A percentile compares a stretch with the other conserved stretches of the same genome.
Evolutionary conservation across 2,329 filamentous ascomycete genomes (phyloP).

Genomic region (Colletotrichum theobromicola): DNA sequence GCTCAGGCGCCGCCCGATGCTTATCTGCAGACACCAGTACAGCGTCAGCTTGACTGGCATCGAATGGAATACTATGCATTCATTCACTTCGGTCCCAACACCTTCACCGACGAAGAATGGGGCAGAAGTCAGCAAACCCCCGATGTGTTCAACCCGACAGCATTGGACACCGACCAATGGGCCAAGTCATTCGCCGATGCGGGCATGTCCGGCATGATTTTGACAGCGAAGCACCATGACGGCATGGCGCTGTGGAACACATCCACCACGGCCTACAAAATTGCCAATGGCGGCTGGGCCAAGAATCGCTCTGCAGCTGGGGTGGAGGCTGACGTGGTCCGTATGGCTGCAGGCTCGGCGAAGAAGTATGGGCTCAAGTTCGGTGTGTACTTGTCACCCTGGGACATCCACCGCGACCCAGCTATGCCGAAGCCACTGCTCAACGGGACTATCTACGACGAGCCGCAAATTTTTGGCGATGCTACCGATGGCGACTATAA

Average conservation of each 20-base stretch:
- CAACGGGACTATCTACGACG: slow-evolving; percentile 30
- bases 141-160: slow-evolving; percentile 30
- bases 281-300: slow-evolving; percentile 22
- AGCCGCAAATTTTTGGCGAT: neutral
- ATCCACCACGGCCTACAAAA: slow-evolving; percentile 36
- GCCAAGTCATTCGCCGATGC: slow-evolving; percentile 22
- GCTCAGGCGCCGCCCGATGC: neutral
- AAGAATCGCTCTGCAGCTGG: slow-evolving; percentile 27
- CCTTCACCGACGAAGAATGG: slow-evolving; percentile 35
- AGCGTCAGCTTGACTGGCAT: slow-evolving; percentile 31
- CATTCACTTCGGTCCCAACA: slow-evolving; percentile 33
- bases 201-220: slow-evolving; percentile 34
- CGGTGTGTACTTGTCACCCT: slow-evolving; percentile 38
- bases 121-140: slow-evolving; percentile 25
- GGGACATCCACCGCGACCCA: slow-evolving; percentile 41
- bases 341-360: slow-evolving; percentile 34
- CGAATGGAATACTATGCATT: slow-evolving; percentile 32
- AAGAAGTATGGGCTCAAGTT: slow-evolving; percentile 37
- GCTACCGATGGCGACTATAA: neutral
- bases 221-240: slow-evolving; percentile 41
- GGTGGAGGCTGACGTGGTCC: slow-evolving; percentile 33
- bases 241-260: slow-evolving; percentile 40
- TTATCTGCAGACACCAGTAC: neutral
- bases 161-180: slow-evolving; percentile 33
- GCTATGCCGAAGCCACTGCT: slow-evolving; percentile 36